Evolutionary conservation across 371 early-diverging fungal genomes (phyloP), one percentile per base, ranked within the genome.

Genomic region (Mortierella polycephala): DNA sequence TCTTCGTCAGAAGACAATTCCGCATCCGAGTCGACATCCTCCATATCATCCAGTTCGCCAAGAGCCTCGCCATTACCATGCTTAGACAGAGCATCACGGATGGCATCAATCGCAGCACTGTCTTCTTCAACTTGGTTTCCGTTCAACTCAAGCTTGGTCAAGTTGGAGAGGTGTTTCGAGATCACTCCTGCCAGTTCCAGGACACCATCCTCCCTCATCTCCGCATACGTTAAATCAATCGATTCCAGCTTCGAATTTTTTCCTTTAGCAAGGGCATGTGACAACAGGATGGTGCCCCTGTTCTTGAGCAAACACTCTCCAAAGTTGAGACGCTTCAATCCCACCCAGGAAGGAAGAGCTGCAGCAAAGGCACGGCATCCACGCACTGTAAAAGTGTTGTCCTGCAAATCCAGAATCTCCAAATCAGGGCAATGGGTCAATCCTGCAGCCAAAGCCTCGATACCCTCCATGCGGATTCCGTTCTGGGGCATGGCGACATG

Each of bases 401-500:
- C 99, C 82, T 98, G 97, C 57, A 99, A 83, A 84, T 99, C 97
- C 47, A 99, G 82, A 60, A 89, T 85, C 59, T 89, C 86, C 56
- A 99, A 81, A 20, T 84, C 71, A 37, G 84, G 83, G 84, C 95
- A 95, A n/a, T 81, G 60, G 16, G 87, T 76, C 12, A 98, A 81
- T 11, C 94, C 93, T n/a, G 77, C 75, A 23, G 94, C 82, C 47
- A 99, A 81, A 63, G 85, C 85, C 20, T 75, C 81, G 59, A 98
- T 92, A 66, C 99, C 98, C 47, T 96, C 97, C 12, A 96, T 93
- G 30, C 98, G 94, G 67, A 99, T 99, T 62, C 96, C 96, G 81
- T 99, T 97, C 82, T 99, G 98, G 40, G 97, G 97, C 91, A 99
- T 92, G 62, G 94, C 90, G n/a, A 99, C 87, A 53, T 93, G 92